These are phyloP conservation scores for Colletotrichum abscissum DNA, from an alignment of 2,329 filamentous ascomycete genomes.

Conservation along the genomic window DNA sequence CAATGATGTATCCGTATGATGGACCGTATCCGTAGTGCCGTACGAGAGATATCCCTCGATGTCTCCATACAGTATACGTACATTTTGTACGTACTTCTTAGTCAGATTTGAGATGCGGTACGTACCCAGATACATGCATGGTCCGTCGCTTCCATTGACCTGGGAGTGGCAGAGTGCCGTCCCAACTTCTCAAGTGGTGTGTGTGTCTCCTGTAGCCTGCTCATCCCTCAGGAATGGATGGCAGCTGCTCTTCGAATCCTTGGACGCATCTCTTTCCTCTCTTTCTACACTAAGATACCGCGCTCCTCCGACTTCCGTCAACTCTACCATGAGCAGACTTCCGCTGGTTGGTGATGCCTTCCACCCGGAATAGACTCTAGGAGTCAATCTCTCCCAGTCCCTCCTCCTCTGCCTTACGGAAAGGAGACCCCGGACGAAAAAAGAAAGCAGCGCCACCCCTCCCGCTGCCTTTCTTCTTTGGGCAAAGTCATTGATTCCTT, in stretches of 20 bases:
- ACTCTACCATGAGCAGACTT: background rate
- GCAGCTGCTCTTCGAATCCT: background rate
- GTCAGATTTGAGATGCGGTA: background rate
- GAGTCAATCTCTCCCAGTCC: background rate
- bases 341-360: background rate
- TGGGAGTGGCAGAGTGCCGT: background rate
- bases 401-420: conserved; percentile 13
- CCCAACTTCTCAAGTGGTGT: background rate
- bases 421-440: conserved; percentile 27
- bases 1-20: conserved; percentile 10
- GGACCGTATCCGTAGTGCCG: too few relatives aligned
- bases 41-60: background rate
- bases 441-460: conserved; percentile 28
- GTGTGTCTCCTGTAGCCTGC: background rate
- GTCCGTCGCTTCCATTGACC: background rate
- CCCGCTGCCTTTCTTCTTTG: conserved; percentile 26
- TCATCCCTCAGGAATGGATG: background rate
- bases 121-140: background rate
- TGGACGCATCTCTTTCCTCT: background rate
- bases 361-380: background rate
- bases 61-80: background rate
- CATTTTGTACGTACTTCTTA: background rate
- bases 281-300: background rate
- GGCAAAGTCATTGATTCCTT: conserved; percentile 15
- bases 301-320: background rate